These are phyloP conservation scores for Candida khao-thaluensis DNA, from an alignment of 805 yeast genomes.

Conservation along the genomic window DNA sequence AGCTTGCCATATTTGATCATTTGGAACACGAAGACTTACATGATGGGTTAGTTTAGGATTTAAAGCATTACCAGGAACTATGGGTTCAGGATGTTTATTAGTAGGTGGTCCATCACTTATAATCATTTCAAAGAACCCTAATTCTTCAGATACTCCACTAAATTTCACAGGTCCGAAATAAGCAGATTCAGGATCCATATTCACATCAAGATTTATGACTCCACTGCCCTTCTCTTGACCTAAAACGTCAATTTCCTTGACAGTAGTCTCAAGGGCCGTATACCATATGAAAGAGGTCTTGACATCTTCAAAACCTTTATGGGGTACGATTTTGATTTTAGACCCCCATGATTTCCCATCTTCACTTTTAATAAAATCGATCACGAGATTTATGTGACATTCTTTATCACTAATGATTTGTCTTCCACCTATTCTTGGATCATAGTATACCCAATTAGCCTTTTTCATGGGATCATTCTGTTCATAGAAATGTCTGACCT, in stretches of 20 bases:
- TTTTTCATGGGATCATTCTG: conserved; percentile 66
- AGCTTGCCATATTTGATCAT: conserved; percentile 73
- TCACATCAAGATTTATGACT: conserved; percentile 12
- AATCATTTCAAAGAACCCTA: conserved; percentile 62
- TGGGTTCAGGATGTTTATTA: conserved; percentile 45
- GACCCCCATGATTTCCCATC: conserved; percentile 81
- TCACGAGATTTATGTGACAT: conserved; percentile 58
- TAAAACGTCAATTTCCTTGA: conserved; percentile 9
- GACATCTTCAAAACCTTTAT: conserved; percentile 44
- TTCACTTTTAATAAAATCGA: conserved; percentile 71
- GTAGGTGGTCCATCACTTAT: conserved; percentile 56
- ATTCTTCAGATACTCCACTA: conserved; percentile 52
- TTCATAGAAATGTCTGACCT: conserved; percentile 72
- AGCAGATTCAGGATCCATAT: conserved; percentile 22
- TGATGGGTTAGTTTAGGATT: conserved; percentile 67
- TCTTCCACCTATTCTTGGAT: conserved; percentile 83
- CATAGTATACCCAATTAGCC: conserved; percentile 86
- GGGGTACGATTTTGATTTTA: conserved; percentile 65
- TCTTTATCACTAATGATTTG: conserved; percentile 70
- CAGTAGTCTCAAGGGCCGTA: conserved; percentile 68
- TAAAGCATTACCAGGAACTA: conserved; percentile 22
- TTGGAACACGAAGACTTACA: conserved; percentile 67
- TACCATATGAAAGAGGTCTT: conserved; percentile 73
- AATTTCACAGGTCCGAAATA: conserved; percentile 40
- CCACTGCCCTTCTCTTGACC: conserved; percentile 13